Evolutionary conservation across 495 filamentous ascomycete genomes (phyloP).

Genomic region (Antarctomyces pellizariae): DNA sequence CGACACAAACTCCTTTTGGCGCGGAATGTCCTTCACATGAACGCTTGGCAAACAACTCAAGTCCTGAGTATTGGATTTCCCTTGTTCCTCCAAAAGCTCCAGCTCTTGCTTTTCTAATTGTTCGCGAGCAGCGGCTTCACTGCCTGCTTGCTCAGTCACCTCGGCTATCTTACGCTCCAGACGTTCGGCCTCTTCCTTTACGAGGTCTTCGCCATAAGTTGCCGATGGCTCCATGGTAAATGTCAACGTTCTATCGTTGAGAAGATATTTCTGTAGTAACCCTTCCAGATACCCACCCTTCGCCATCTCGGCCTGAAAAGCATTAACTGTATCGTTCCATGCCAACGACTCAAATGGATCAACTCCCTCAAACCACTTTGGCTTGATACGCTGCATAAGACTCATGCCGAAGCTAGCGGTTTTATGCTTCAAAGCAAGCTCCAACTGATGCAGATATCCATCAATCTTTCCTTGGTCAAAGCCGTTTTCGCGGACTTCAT

Average conservation of each 20-base stretch:
- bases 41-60: conserved; percentile 73
- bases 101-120: conserved; percentile 51
- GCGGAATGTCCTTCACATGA: conserved; percentile 67
- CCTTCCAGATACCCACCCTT: conserved; percentile 61
- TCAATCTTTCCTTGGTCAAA: conserved; percentile 80
- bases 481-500: conserved; percentile 38
- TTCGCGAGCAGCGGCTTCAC: conserved; percentile 41
- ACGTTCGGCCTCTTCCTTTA: conserved; percentile 49
- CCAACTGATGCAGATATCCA: conserved; percentile 79
- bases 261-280: conserved; percentile 68
- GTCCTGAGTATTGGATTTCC: conserved; percentile 57
- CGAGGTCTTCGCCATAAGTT: conserved; percentile 47
- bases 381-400: conserved; percentile 66
- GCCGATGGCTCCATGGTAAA: conserved; percentile 85
- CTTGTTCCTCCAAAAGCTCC: conserved; percentile 62
- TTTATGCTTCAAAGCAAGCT: conserved; percentile 79
- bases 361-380: conserved; percentile 83
- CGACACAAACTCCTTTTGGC: conserved; percentile 44
- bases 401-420: conserved; percentile 84
- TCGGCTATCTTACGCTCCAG: conserved; percentile 46
- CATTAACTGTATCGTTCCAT: conserved; percentile 67
- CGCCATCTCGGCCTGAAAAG: conserved; percentile 50
- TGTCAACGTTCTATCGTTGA: conserved; percentile 65
- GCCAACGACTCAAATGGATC: conserved; percentile 77
- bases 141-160: conserved; percentile 40